These are phyloP conservation scores for Mycena vulgaris DNA, from an alignment of 768 basidiomycete species.

Conservation along the genomic window DNA sequence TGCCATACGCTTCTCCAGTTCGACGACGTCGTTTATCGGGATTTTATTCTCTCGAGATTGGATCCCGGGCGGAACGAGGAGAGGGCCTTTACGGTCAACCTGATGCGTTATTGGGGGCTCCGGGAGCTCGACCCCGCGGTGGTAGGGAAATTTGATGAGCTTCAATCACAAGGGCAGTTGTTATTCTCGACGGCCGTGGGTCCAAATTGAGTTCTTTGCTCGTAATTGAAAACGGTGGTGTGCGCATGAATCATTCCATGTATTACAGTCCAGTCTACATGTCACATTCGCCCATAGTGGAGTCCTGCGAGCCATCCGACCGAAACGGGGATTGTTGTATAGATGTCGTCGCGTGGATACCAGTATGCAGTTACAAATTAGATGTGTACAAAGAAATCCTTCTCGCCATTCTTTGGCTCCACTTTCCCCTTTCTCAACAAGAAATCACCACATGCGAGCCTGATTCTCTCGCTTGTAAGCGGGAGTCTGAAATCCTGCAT, in stretches of 20 bases:
- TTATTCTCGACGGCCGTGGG: too few relatives aligned
- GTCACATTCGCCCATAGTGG: too few relatives aligned
- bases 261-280: too few relatives aligned
- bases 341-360: too few relatives aligned
- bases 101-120: neutral
- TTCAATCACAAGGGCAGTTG: neutral
- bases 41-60: conserved; percentile 17
- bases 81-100: conserved; percentile 10
- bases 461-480: conserved; percentile 38
- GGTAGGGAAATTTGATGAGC: neutral
- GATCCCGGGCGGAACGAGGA: conserved; percentile 4
- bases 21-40: conserved; percentile 19
- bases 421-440: conserved; percentile 32
- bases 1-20: conserved; percentile 3
- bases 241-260: too few relatives aligned
- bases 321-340: too few relatives aligned
- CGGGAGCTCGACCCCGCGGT: neutral
- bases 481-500: conserved; percentile 39
- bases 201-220: too few relatives aligned
- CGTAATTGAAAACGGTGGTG: too few relatives aligned
- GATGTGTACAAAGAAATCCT: conserved; percentile 39
- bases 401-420: conserved; percentile 29
- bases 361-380: too few relatives aligned
- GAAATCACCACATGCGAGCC: conserved; percentile 37
- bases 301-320: too few relatives aligned